Percentiles rank a stretch among this genome's conserved stretches.
Evolutionary conservation across 768 basidiomycete species (phyloP).

Genomic region (Termitomyces sp.): DNA sequence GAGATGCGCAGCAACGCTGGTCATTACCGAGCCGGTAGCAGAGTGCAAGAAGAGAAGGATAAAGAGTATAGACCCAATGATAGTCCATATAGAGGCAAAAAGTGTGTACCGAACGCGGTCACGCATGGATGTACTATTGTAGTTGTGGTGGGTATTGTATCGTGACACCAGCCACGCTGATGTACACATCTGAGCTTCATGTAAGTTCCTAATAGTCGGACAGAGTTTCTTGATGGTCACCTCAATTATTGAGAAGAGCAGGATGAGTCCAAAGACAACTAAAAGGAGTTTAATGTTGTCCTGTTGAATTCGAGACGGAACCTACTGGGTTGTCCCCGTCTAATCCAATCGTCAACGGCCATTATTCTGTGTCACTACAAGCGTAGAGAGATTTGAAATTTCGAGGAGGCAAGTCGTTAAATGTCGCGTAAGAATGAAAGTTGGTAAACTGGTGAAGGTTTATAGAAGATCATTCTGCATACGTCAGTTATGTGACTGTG

Average conservation of each 20-base stretch:
- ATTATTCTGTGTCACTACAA: conserved; percentile 8
- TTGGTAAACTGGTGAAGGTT: background rate
- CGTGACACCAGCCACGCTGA: conserved; percentile 67
- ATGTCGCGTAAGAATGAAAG: background rate
- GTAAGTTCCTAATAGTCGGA: background rate
- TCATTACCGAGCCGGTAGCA: conserved; percentile 44
- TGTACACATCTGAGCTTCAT: conserved; percentile 49
- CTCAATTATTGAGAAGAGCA: conserved; percentile 66
- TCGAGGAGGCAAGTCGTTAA: conserved; percentile 4
- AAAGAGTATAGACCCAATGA: conserved; percentile 49
- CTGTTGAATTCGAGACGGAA: background rate
- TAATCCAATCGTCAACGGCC: conserved; percentile 23
- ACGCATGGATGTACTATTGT: conserved; percentile 41
- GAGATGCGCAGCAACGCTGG: conserved; percentile 61
- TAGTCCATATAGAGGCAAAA: conserved; percentile 73
- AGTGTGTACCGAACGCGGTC: conserved; percentile 65
- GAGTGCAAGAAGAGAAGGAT: conserved; percentile 51
- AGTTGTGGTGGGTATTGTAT: conserved; percentile 57
- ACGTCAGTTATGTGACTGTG: conserved; percentile 14
- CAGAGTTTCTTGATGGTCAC: conserved; percentile 25
- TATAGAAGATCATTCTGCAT: conserved; percentile 7
- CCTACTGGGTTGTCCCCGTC: conserved; percentile 56
- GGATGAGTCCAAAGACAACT: conserved; percentile 52
- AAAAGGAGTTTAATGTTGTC: conserved; percentile 6
- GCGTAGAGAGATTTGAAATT: background rate